These are phyloP conservation scores for Trichophyton verrucosum DNA, from an alignment of 2,329 filamentous ascomycete genomes.

Conservation along the genomic window DNA sequence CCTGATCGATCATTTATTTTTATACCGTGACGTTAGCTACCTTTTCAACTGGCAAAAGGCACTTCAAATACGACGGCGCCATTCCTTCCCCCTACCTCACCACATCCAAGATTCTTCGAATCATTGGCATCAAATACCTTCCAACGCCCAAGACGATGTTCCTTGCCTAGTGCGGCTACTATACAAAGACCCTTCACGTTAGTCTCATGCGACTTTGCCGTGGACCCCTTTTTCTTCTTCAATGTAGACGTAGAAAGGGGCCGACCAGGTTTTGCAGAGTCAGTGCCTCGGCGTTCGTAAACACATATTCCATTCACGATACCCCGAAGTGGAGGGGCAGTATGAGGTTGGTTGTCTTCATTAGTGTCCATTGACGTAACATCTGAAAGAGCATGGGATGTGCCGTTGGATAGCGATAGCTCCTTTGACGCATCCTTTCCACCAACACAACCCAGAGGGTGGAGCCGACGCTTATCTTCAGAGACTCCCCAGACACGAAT, in stretches of 20 bases:
- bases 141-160: slow-evolving; percentile 78
- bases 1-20: not conserved
- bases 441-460: slow-evolving; percentile 57
- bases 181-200: slow-evolving; percentile 56
- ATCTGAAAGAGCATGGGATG: not conserved
- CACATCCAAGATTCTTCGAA: slow-evolving; percentile 23
- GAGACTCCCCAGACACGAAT: slow-evolving; percentile 75
- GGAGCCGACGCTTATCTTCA: slow-evolving; percentile 67
- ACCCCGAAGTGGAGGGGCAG: slow-evolving; percentile 46
- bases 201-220: slow-evolving; percentile 14
- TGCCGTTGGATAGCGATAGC: not conserved
- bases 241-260: not conserved
- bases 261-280: slow-evolving; percentile 16
- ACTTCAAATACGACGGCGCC: slow-evolving; percentile 83
- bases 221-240: slow-evolving; percentile 14
- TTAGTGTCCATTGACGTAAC: not conserved
- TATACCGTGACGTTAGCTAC: not conserved
- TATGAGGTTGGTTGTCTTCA: slow-evolving; percentile 15
- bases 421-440: slow-evolving; percentile 16
- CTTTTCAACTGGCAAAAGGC: slow-evolving; percentile 30
- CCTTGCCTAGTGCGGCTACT: slow-evolving; percentile 73
- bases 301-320: slow-evolving; percentile 81
- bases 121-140: slow-evolving; percentile 36
- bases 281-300: slow-evolving; percentile 57
- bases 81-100: slow-evolving; percentile 49